These are phyloP conservation scores for Blastosporella zonata DNA, from an alignment of 1,284 basidiomycete species.

Conservation along the genomic window DNA sequence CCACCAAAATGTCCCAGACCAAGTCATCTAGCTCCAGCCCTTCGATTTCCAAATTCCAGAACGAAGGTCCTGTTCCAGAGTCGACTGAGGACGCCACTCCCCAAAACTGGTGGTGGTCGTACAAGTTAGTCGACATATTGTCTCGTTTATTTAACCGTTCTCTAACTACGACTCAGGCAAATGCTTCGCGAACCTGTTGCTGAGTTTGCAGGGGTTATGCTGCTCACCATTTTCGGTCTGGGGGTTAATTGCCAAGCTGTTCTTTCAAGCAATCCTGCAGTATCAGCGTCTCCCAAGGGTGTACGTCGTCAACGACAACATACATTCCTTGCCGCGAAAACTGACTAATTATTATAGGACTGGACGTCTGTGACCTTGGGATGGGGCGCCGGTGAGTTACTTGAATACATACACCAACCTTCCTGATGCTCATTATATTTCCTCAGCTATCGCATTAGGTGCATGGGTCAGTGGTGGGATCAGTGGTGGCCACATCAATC, in stretches of 20 bases:
- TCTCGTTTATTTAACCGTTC: background rate
- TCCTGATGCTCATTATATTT: constrained; percentile 15
- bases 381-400: constrained; percentile 55
- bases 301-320: constrained; percentile 35
- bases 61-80: background rate
- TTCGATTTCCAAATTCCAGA: background rate
- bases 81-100: background rate
- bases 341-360: constrained; percentile 32
- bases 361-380: constrained; percentile 55
- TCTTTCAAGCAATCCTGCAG: constrained; percentile 46
- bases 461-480: constrained; percentile 61
- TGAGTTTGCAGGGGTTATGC: constrained; percentile 64
- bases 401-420: constrained; percentile 25
- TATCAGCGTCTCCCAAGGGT: constrained; percentile 53
- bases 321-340: constrained; percentile 25
- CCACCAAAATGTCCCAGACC: background rate
- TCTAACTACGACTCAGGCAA: constrained; percentile 10
- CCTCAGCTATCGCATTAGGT: constrained; percentile 42
- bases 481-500: constrained; percentile 73
- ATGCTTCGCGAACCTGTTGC: constrained; percentile 56
- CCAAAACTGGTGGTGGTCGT: constrained; percentile 43
- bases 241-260: constrained; percentile 61
- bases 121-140: constrained; percentile 37
- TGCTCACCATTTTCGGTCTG: constrained; percentile 59
- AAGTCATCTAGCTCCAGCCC: background rate